Conservation (phyloP, 805 yeast genomes). For the Yamadazyma philogaea region DNA sequence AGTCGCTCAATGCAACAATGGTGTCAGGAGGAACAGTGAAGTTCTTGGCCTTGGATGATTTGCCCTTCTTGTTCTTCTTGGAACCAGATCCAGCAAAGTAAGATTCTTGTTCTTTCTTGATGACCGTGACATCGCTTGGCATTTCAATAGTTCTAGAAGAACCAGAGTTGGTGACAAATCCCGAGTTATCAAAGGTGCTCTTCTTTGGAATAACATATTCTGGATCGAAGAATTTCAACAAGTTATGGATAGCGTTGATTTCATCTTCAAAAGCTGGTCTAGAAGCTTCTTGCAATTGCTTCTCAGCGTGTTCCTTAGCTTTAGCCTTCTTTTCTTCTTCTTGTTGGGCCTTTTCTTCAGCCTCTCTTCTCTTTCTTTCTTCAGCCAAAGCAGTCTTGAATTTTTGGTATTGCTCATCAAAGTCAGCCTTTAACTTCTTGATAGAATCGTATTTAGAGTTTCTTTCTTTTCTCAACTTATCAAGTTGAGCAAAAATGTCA, state of each 20-base stretch:
- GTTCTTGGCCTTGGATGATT: constrained; percentile 51
- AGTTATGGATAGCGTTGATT: constrained; percentile 68
- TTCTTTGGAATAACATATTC: constrained; percentile 58
- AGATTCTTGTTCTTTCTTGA: constrained; percentile 60
- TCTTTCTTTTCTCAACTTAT: constrained; percentile 61
- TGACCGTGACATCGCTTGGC: constrained; percentile 62
- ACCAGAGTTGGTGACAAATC: constrained; percentile 23
- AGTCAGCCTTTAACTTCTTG: constrained; percentile 67
- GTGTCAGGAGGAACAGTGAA: constrained; percentile 79
- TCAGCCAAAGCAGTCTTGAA: constrained; percentile 66
- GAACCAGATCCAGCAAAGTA: constrained; percentile 48
- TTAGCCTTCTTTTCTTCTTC: constrained; percentile 51
- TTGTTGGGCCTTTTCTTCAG: constrained; percentile 57
- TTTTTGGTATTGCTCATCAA: constrained; percentile 69
- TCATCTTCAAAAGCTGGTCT: constrained; percentile 83
- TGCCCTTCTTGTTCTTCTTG: constrained; percentile 43
- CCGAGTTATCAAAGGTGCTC: constrained; percentile 27
- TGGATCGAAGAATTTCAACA: constrained; percentile 77
- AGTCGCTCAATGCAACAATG: constrained; percentile 70
- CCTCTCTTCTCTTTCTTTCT: constrained; percentile 65
- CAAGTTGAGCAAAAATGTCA: constrained; percentile 60
- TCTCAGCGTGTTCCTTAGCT: constrained; percentile 57
- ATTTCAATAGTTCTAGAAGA: constrained; percentile 51
- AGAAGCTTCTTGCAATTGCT: constrained; percentile 68
- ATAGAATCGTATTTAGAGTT: constrained; percentile 66